phyloP scores from a whole-genome alignment of 2,329 filamentous ascomycete genomes.

The Sclerotinia sclerotiorum region DNA sequence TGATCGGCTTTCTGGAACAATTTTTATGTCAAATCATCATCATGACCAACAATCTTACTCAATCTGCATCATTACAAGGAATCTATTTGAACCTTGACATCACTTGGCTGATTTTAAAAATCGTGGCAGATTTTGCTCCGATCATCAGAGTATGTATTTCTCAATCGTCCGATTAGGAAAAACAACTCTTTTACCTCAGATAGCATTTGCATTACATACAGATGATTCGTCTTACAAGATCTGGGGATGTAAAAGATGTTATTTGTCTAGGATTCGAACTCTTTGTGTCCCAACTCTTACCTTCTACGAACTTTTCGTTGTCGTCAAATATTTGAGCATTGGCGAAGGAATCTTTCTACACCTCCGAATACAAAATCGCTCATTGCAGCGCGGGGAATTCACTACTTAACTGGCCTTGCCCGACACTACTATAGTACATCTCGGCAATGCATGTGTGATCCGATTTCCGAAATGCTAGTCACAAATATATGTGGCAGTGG shows the following conservation, averaged over 20 bases:
- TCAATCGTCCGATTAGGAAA: not conserved
- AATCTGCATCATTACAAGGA: not conserved
- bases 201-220: not conserved
- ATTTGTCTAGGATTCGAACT: not conserved
- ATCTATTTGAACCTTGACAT: not conserved
- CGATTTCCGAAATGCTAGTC: not conserved
- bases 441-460: conserved; percentile 6
- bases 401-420: not conserved
- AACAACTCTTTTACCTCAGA: not conserved
- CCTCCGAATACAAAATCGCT: not conserved
- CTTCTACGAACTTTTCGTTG: not conserved
- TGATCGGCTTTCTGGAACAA: not conserved
- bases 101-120: not conserved
- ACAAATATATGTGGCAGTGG: not conserved
- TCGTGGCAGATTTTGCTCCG: not conserved
- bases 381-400: not conserved
- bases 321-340: not conserved
- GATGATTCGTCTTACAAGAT: not conserved
- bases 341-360: not conserved
- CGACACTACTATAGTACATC: conserved; percentile 1
- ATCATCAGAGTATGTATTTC: not conserved
- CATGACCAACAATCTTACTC: not conserved
- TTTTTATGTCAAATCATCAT: not conserved
- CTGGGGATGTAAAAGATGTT: not conserved
- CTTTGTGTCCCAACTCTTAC: not conserved